Evolutionary conservation across 352 stramenopile genomes (phyloP).

Genomic region (Phytophthora pistaciae): DNA sequence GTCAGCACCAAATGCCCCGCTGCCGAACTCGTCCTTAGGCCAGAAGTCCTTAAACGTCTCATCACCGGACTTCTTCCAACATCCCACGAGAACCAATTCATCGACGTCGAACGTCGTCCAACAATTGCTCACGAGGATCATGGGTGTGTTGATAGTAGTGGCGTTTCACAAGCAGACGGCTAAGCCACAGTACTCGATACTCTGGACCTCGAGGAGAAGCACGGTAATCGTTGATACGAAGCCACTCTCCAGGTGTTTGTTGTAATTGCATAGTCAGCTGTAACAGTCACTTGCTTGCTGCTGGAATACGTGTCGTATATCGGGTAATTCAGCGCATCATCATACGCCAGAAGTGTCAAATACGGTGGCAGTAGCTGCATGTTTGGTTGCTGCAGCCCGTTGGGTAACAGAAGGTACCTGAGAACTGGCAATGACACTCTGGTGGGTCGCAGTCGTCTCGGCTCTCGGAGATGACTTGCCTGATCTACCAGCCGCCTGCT

Average conservation of each 20-base stretch:
- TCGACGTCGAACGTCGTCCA: neutral
- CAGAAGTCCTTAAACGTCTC: conserved; percentile 2
- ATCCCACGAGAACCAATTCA: conserved; percentile 1
- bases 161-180: neutral
- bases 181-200: neutral
- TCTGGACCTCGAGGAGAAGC: neutral
- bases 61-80: neutral
- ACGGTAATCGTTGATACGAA: neutral
- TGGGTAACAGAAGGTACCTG: neutral
- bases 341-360: neutral
- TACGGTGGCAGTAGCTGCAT: neutral
- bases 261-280: neutral
- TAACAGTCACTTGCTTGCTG: neutral
- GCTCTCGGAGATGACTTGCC: no score
- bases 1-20: no score
- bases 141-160: neutral
- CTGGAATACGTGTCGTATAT: neutral
- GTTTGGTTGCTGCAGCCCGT: neutral
- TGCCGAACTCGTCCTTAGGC: neutral
- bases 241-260: neutral
- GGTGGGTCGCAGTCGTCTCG: neutral
- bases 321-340: neutral
- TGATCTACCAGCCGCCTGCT: no score
- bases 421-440: neutral
- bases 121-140: neutral